phyloP scores from a whole-genome alignment of 2,329 filamentous ascomycete genomes.

The Monilinia aucupariae region DNA sequence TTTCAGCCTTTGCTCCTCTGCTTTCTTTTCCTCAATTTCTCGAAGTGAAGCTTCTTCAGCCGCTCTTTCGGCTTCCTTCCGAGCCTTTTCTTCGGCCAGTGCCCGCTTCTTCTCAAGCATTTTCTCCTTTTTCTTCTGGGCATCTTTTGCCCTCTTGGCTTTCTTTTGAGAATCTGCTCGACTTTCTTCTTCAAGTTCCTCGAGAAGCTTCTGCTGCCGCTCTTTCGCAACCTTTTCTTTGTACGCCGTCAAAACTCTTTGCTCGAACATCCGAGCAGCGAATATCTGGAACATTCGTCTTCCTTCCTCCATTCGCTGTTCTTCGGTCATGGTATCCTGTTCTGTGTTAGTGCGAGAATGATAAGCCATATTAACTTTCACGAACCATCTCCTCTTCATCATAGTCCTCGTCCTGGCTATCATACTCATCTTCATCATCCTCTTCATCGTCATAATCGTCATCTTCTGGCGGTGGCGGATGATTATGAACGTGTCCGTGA shows the following conservation, averaged over 20 bases:
- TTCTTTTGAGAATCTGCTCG: constrained; percentile 71
- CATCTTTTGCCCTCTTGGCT: constrained; percentile 89
- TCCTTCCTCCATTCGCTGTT: constrained; percentile 98
- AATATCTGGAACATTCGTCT: constrained; percentile 99
- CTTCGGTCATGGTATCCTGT: constrained; percentile 93
- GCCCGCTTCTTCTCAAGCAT: constrained; percentile 82
- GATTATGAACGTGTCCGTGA: constrained; percentile 48
- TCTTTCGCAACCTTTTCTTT: constrained; percentile 94
- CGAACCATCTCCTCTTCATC: constrained; percentile 71
- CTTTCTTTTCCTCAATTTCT: constrained; percentile 70
- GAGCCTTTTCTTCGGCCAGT: constrained; percentile 84
- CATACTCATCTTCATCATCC: constrained; percentile 56
- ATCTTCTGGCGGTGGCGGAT: constrained; percentile 67
- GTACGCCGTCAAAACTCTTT: constrained; percentile 93
- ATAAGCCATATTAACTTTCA: constrained; percentile 27
- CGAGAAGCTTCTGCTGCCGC: constrained; percentile 81
- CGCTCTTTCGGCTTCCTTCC: constrained; percentile 80
- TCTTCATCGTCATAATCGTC: constrained; percentile 61
- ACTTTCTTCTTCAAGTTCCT: constrained; percentile 84
- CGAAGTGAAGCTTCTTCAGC: constrained; percentile 75
- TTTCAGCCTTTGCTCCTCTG: constrained; percentile 74
- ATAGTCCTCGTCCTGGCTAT: constrained; percentile 59
- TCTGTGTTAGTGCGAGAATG: constrained; percentile 36
- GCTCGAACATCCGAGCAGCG: constrained; percentile 97
- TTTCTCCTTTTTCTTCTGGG: constrained; percentile 93